Evolutionary conservation across 1,284 basidiomycete genomes (phyloP).

Genomic region (Cutaneotrichosporon cyanovorans): DNA sequence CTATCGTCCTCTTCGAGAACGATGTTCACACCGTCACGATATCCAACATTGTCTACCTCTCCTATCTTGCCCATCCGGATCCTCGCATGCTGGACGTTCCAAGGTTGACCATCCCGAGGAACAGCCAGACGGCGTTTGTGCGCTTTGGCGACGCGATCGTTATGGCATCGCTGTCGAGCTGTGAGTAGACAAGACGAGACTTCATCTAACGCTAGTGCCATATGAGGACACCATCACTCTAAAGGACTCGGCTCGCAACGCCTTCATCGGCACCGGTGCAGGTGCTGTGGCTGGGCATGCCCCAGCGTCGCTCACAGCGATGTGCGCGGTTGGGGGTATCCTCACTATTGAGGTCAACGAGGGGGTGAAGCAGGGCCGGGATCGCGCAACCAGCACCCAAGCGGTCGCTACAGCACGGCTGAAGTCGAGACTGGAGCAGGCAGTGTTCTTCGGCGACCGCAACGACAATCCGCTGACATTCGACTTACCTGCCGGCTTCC

Average conservation of each 20-base stretch:
- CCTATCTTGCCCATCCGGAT: slow-evolving; percentile 40
- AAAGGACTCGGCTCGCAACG: slow-evolving; percentile 34
- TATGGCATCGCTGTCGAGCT: slow-evolving; percentile 29
- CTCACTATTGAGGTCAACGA: slow-evolving; percentile 34
- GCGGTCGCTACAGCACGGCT: slow-evolving; percentile 38
- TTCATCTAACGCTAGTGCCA: slow-evolving; percentile 7
- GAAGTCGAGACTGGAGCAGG: slow-evolving; percentile 51
- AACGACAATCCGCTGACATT: slow-evolving; percentile 51
- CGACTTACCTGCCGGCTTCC: slow-evolving; percentile 42
- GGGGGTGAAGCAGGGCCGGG: slow-evolving; percentile 5
- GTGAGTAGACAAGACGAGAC: slow-evolving; percentile 4
- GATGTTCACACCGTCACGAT: slow-evolving; percentile 23
- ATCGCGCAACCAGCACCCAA: slow-evolving; percentile 8
- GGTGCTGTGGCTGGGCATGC: background rate
- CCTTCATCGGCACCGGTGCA: slow-evolving; percentile 36
- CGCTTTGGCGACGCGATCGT: slow-evolving; percentile 43
- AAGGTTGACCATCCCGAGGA: slow-evolving; percentile 31
- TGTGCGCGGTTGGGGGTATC: slow-evolving; percentile 38
- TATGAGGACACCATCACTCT: slow-evolving; percentile 42
- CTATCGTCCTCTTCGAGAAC: slow-evolving; percentile 29
- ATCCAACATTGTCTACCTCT: slow-evolving; percentile 25
- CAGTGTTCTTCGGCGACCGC: slow-evolving; percentile 51
- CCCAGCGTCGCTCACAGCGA: slow-evolving; percentile 27
- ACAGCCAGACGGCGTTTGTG: slow-evolving; percentile 40
- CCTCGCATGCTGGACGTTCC: slow-evolving; percentile 44